Conservation (phyloP, 2,329 filamentous ascomycete species). For the Aspergillus amoenus region DNA sequence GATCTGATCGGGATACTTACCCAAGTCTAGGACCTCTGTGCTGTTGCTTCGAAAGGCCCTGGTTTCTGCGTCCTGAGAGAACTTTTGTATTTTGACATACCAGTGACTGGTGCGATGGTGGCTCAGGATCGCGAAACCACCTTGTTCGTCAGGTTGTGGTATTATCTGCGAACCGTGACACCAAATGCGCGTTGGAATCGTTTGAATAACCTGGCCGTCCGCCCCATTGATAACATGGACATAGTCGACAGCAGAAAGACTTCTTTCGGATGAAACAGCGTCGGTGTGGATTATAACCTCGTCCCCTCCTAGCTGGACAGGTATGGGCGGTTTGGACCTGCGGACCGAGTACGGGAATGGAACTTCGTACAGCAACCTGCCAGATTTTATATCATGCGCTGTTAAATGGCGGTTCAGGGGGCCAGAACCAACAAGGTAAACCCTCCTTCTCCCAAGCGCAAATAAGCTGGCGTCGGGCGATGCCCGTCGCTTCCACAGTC, state of each 20-base stretch:
- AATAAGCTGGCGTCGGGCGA: neutral
- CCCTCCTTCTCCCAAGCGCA: neutral
- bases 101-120: neutral
- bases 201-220: neutral
- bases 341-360: neutral
- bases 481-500: neutral
- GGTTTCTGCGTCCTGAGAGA: neutral
- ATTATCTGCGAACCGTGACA: neutral
- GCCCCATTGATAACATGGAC: neutral
- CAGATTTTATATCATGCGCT: neutral
- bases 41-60: neutral
- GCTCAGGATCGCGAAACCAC: neutral
- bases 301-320: neutral
- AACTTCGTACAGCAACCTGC: neutral
- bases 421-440: neutral
- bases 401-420: no score
- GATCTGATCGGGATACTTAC: neutral
- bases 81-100: neutral
- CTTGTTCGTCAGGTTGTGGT: neutral
- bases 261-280: neutral
- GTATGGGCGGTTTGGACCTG: neutral
- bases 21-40: neutral
- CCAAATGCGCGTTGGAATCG: neutral
- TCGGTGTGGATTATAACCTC: neutral
- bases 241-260: neutral